Base-by-base conservation (phyloP, 306 rosid genomes). In the Rosa rugosa region DNA sequence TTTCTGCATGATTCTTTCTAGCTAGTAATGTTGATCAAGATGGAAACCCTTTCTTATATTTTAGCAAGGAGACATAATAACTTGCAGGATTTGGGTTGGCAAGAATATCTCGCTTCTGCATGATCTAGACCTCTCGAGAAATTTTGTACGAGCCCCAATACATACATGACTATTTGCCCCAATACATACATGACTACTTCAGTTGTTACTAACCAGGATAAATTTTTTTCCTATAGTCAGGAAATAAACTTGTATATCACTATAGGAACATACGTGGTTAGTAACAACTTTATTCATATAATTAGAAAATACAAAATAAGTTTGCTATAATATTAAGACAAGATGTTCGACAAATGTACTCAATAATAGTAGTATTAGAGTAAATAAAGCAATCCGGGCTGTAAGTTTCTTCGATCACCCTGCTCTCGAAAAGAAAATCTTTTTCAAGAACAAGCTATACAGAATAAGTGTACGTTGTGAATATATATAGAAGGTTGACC, bases 1-100 rank as follows among this genome's bases (percentile, higher is more conserved):
- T 23, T 56, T 41, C 40, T 56, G 51, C 16, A 57, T 73, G 77
- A 73, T 66, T 17, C 46, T 40, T 54, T 73, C 67, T 54, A 59
- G 68, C 67, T 54, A 59, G 68, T 40, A 38, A 57, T 57, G 50
- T 18, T 25, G 27, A 57, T 22, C 67, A 54, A 66, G 47, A 38
- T 38, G 71, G 2, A 38, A 38, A 56, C 11, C 41, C 51, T 54
- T 62, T 73, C 34, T 73, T 74, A n/a, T 12, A 75, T 13, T 42
- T 25, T 16, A 60, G 46, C n/a, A 10, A 45, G 20, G 60, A 31
- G 34, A 75, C 46, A 66, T 16, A 46, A 59, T 73, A 22, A 42
- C 57, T 38, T 75, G 77, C 40, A 74, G 31, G 77, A 74, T 56
- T 40, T 74, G 54, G 44, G 17, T 31, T 59, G 0, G 27, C 18